Evolutionary conservation across 2,329 filamentous ascomycete genomes (phyloP).

Genomic region (Pseudogymnoascus sp.): DNA sequence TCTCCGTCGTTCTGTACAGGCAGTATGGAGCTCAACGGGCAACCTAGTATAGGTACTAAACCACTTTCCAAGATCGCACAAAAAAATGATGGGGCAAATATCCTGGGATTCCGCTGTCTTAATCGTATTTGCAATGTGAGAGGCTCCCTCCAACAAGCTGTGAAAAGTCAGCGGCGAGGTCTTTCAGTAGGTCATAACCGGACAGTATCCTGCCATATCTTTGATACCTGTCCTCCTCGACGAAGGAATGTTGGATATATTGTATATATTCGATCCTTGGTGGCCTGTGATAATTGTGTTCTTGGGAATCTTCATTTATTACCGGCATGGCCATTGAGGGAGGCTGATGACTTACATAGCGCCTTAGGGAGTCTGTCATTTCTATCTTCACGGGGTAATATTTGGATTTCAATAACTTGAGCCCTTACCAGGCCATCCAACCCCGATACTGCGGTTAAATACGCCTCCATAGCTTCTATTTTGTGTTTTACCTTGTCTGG

Average conservation of each 20-base stretch:
- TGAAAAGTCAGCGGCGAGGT: background rate
- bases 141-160: background rate
- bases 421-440: background rate
- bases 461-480: background rate
- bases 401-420: background rate
- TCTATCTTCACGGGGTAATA: background rate
- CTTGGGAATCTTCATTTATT: too few relatives aligned
- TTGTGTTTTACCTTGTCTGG: background rate
- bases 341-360: background rate
- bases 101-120: background rate
- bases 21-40: background rate
- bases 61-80: too few relatives aligned
- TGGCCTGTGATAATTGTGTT: too few relatives aligned
- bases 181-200: background rate
- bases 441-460: background rate
- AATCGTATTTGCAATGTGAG: background rate
- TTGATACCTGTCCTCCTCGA: background rate
- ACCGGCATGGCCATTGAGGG: background rate
- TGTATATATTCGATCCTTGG: too few relatives aligned
- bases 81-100: background rate
- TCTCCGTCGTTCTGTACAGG: background rate
- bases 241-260: too few relatives aligned
- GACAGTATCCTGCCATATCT: background rate
- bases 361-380: background rate
- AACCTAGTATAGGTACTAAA: too few relatives aligned